phyloP scores from a whole-genome alignment of 2,329 filamentous ascomycete genomes.

The Immersiporthe knoxdaviesiana region DNA sequence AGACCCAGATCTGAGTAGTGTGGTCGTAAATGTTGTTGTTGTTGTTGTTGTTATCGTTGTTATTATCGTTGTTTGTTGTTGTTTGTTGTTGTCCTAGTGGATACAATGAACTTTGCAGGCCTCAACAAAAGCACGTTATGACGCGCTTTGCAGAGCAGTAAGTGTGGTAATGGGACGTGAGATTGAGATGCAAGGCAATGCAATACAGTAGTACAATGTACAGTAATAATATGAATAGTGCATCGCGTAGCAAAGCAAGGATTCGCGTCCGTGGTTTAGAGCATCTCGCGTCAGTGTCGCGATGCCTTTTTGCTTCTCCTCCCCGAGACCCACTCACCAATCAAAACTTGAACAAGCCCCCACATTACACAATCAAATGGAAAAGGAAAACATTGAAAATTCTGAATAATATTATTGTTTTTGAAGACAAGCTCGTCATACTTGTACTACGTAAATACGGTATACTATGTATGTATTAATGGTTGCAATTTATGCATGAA shows the following conservation, averaged over 20 bases:
- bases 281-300: slow-evolving; percentile 9
- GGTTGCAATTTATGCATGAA: not conserved
- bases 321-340: not conserved
- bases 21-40: not conserved
- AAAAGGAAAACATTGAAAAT: not conserved
- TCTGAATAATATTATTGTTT: not conserved
- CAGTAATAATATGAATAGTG: too few species aligned
- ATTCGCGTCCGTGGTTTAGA: not conserved
- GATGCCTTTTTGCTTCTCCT: not conserved
- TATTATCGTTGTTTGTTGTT: not conserved
- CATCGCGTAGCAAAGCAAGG: slow-evolving; percentile 3
- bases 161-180: not conserved
- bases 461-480: too few species aligned
- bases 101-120: not conserved
- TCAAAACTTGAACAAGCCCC: not conserved
- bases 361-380: not conserved
- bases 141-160: not conserved
- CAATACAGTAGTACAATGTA: not conserved
- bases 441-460: too few species aligned
- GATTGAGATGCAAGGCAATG: not conserved
- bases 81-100: not conserved
- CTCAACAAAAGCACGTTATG: not conserved
- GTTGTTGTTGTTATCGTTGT: not conserved
- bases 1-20: not conserved
- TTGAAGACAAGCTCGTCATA: too few species aligned